Conservation (phyloP, 2,329 filamentous ascomycete genomes). For the Calonectria honghensis region DNA sequence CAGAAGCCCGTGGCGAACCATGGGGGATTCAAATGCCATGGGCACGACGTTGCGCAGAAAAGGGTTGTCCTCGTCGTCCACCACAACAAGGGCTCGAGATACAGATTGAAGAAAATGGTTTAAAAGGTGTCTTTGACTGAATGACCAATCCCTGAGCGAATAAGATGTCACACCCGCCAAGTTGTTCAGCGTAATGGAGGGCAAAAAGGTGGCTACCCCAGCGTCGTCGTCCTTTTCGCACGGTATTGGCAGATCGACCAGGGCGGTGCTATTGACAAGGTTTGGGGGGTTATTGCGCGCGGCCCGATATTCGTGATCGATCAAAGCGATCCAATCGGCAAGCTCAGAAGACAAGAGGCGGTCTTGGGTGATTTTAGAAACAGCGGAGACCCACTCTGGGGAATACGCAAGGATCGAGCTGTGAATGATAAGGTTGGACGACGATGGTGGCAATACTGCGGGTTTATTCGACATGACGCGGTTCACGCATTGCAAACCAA, state of each 20-base stretch:
- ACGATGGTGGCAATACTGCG: too few relatives aligned
- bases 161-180: neutral
- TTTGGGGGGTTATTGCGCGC: neutral
- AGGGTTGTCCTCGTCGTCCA: neutral
- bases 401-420: too few relatives aligned
- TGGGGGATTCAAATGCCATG: neutral
- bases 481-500: neutral
- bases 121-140: neutral
- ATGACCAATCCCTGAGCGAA: neutral
- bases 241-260: too few relatives aligned
- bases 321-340: neutral
- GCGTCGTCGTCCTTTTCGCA: neutral
- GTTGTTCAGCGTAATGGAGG: neutral
- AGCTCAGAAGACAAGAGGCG: too few relatives aligned
- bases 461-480: too few relatives aligned
- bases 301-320: neutral
- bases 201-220: neutral
- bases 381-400: too few relatives aligned
- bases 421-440: too few relatives aligned
- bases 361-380: too few relatives aligned
- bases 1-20: neutral
- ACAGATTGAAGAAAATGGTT: slow-evolving; percentile 2
- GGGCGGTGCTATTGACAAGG: neutral
- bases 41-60: neutral
- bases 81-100: neutral